Conservation (phyloP, 192 early-diverging fungal species). For the Backusella macrospora region DNA sequence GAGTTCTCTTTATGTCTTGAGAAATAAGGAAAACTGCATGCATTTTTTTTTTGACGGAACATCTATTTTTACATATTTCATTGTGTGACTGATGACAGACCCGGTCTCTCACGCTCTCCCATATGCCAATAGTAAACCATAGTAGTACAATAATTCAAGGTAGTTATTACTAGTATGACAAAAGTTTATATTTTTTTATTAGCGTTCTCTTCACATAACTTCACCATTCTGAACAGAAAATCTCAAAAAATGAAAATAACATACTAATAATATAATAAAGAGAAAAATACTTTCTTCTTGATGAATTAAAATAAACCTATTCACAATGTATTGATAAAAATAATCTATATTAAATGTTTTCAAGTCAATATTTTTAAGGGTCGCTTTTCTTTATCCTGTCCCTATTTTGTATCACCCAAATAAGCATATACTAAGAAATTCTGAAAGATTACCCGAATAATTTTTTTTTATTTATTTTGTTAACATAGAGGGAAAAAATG, state of each 20-base stretch:
- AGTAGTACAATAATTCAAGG: background rate
- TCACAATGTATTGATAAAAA: background rate
- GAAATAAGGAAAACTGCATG: background rate
- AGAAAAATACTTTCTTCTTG: background rate
- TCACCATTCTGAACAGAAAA: background rate
- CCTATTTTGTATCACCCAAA: background rate
- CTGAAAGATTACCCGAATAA: background rate
- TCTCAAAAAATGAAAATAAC: background rate
- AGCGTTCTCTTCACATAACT: background rate
- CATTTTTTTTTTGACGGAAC: background rate
- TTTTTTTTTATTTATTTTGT: constrained; percentile 3
- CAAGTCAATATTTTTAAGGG: background rate
- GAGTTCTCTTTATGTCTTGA: background rate
- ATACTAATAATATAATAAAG: background rate
- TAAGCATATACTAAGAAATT: background rate
- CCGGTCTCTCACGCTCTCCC: background rate
- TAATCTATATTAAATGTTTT: background rate
- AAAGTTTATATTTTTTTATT: background rate
- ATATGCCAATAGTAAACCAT: background rate
- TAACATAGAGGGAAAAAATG: background rate
- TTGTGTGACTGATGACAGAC: background rate
- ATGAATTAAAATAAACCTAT: background rate
- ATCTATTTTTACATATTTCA: background rate
- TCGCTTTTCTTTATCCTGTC: background rate
- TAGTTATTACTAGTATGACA: background rate